These are phyloP conservation scores for Paraphaeosphaeria sporulosa DNA, from an alignment of 2,329 filamentous ascomycete genomes.

Conservation along the genomic window DNA sequence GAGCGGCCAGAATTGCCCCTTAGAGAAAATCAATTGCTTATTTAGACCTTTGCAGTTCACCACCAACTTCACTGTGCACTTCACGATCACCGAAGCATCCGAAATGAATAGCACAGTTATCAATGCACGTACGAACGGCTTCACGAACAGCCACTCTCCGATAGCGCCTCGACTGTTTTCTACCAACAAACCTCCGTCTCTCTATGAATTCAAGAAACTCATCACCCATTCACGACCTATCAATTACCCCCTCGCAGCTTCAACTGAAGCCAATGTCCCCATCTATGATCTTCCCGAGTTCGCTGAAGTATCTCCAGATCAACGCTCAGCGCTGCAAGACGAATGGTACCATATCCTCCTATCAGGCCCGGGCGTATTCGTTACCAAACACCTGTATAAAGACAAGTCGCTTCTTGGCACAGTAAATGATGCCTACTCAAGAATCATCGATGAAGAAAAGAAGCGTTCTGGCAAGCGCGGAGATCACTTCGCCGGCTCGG, in stretches of 20 bases:
- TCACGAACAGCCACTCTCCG: conserved; percentile 14
- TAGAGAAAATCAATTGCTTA: background rate
- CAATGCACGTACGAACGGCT: conserved; percentile 2
- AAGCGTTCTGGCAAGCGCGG: conserved; percentile 55
- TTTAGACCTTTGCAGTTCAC: background rate
- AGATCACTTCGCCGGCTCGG: conserved; percentile 67
- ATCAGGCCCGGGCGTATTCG: conserved; percentile 66
- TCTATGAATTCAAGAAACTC: conserved; percentile 55
- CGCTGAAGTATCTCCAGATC: conserved; percentile 38
- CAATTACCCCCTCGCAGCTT: conserved; percentile 58
- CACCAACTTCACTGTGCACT: background rate
- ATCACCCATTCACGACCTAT: conserved; percentile 51
- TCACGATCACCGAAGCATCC: background rate
- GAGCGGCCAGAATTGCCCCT: conserved; percentile 3
- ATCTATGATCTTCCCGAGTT: conserved; percentile 60
- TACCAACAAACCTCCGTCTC: conserved; percentile 42
- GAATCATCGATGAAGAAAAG: conserved; percentile 58
- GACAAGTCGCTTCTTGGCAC: conserved; percentile 41
- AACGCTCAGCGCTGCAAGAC: conserved; percentile 59
- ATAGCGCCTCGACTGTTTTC: conserved; percentile 39
- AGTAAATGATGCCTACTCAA: conserved; percentile 31
- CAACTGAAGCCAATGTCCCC: conserved; percentile 61
- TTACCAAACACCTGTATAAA: conserved; percentile 63
- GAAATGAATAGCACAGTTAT: background rate
- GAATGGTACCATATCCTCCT: conserved; percentile 67